These are phyloP conservation scores for Vanilla planifolia DNA, from an alignment of 106 monocot genomes.

Conservation along the genomic window DNA sequence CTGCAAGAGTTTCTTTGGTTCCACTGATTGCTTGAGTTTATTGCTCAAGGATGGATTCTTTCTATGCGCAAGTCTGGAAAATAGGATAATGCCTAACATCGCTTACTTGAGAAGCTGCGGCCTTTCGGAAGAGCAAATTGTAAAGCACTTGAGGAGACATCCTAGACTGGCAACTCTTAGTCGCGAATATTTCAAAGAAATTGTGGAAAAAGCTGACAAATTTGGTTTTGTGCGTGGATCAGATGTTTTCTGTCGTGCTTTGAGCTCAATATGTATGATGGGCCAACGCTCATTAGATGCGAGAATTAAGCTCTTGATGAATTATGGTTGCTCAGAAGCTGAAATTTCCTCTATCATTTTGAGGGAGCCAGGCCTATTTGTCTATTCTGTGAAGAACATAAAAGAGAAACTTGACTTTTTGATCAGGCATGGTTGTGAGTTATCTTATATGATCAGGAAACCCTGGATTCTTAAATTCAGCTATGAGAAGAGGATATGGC, in stretches of 20 bases:
- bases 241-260: neutral
- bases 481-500: conserved; percentile 22
- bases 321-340: conserved; percentile 14
- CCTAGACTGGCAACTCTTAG: neutral
- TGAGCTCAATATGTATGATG: neutral
- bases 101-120: conserved; percentile 3
- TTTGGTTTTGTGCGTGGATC: conserved; percentile 7
- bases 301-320: conserved; percentile 3
- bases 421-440: neutral
- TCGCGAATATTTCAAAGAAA: neutral
- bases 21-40: neutral
- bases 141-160: neutral
- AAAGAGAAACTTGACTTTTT: conserved; percentile 16
- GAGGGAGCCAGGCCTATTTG: conserved; percentile 1
- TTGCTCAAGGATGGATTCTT: neutral
- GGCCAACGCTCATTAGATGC: neutral
- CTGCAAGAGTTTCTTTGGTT: conserved; percentile 13
- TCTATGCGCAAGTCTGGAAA: neutral
- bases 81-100: conserved; percentile 12
- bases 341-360: neutral
- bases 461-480: conserved; percentile 14
- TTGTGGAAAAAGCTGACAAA: neutral
- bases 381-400: conserved; percentile 8
- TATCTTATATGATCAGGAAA: neutral
- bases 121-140: conserved; percentile 4